Evolutionary conservation across 2,329 filamentous ascomycete species (phyloP).

Genomic region (Rhynchosporium agropyri): DNA sequence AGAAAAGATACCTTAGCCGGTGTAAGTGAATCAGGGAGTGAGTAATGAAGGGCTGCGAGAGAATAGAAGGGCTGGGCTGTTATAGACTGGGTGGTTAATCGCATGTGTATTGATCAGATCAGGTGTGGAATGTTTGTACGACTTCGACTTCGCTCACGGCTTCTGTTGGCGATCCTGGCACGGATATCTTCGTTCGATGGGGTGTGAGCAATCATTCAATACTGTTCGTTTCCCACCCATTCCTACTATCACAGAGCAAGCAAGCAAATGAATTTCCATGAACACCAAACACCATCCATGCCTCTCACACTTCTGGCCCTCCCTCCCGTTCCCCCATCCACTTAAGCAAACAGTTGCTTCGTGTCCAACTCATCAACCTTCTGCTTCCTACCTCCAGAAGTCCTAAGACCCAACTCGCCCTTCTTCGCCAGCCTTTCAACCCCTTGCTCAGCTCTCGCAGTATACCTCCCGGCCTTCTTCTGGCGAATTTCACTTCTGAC

Average conservation of each 20-base stretch:
- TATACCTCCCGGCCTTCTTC: slow-evolving; percentile 77
- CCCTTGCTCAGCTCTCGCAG: slow-evolving; percentile 72
- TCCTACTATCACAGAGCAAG: slow-evolving; percentile 15
- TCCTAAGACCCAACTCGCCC: slow-evolving; percentile 74
- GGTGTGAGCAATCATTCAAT: background rate
- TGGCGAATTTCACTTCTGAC: slow-evolving; percentile 79
- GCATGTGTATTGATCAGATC: too few species aligned
- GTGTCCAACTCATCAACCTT: slow-evolving; percentile 75
- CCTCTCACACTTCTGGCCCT: background rate
- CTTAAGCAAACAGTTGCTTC: slow-evolving; percentile 71
- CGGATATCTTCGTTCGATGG: background rate
- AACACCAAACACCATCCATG: slow-evolving; percentile 29
- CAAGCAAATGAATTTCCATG: background rate
- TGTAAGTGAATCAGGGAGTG: too few species aligned
- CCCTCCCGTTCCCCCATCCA: background rate
- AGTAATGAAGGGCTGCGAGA: too few species aligned
- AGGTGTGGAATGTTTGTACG: too few species aligned
- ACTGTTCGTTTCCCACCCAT: slow-evolving; percentile 18
- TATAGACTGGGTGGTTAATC: too few species aligned
- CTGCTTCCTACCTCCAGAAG: slow-evolving; percentile 63
- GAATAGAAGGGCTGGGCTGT: too few species aligned
- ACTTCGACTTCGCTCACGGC: too few species aligned
- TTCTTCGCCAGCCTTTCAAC: slow-evolving; percentile 74
- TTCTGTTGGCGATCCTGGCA: background rate
- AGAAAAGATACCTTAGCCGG: too few species aligned